Evolutionary conservation across 495 filamentous ascomycete species (phyloP), one percentile per base, ranked within the genome.

Genomic region (Diplogelasinospora grovesii): DNA sequence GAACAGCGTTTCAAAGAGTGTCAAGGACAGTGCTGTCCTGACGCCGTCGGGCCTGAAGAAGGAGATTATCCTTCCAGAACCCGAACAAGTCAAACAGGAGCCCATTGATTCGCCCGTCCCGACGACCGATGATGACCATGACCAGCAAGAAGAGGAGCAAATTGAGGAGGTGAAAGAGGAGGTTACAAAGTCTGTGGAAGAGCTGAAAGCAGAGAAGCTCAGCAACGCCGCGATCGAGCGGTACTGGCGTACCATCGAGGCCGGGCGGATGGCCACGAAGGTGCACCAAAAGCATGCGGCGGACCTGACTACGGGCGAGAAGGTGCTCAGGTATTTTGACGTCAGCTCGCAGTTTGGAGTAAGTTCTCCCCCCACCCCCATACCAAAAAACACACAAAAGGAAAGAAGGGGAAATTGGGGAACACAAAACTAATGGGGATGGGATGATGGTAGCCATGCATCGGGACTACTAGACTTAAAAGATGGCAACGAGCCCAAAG

Each of bases 341-440:
- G 77, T 93, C 27, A 86, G 78, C 36, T 80, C 69, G 45, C 85
- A 94, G 59, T 98, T 85, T 62, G 92, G 92, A 43, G 88, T 94
- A 76, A 60, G 85, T 81, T 13, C 21, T 39, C 39, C 32, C 20
- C 30, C 21, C 31, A 24, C 34, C 13, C 4, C 18, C 20, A n/a
- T n/a, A n/a, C n/a, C n/a, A n/a, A n/a, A n/a, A n/a, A n/a, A n/a
- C n/a, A n/a, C n/a, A n/a, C n/a, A n/a, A n/a, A n/a, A n/a, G n/a
- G n/a, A n/a, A n/a, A n/a, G n/a, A n/a, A n/a, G n/a, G n/a, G n/a
- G n/a, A n/a, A n/a, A n/a, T n/a, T n/a, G n/a, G n/a, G n/a, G n/a
- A n/a, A n/a, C n/a, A n/a, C n/a, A n/a, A n/a, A n/a, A n/a, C n/a
- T n/a, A n/a, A n/a, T n/a, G n/a, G n/a, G n/a, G n/a, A n/a, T n/a